Evolutionary conservation across 2,329 filamentous ascomycete genomes (phyloP), one percentile per base, ranked within the genome.

Genomic region (Alternaria longipes): DNA sequence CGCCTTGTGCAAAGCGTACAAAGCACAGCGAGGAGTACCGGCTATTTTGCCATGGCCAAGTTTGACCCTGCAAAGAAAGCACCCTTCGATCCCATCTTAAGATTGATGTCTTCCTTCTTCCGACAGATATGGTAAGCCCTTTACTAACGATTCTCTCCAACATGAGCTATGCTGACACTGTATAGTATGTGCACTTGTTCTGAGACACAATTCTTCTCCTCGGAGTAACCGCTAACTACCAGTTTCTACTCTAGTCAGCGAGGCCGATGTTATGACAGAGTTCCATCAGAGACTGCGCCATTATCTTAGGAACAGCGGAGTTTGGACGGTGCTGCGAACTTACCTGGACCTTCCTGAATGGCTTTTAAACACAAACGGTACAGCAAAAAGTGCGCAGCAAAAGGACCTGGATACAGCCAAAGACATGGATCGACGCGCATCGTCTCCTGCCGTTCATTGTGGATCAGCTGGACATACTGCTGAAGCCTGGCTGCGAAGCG

Each of bases 301-400:
- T 14, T 84, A 84, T 45, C 79, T 89, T 5, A 82, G 82, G 47
- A 85, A 86, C 9, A 73, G 71, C 9, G 75, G 75, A 8, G 83
- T 87, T 62, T 90, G 87, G 87, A 74, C 80, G 28, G 80, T 84
- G 6, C 77, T 90, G 28, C 84, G 87, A 65, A 79, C 78, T 26
- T 85, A 87, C 52, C 75, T 90, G n/a, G 86, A 87, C 59, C 80
- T 90, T 3, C 87, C 87, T 0, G 90, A 94, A 70, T 96, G 94
- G 79, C 75, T 85, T 22, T 68, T 84, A 8, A 67, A 67, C 16
- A 76, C 69, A 45, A 66, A 68, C 18, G 62, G 65, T 7, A 54
- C 63, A 7, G 65, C 68, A 7, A 69, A 72, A 55, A 70, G 69
- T 6, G 65, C 70, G 4, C 68, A 72, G 41, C 74, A 69, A 59